Base-by-base conservation (phyloP, 352 stramenopile genomes). In the Phytophthora rubi region DNA sequence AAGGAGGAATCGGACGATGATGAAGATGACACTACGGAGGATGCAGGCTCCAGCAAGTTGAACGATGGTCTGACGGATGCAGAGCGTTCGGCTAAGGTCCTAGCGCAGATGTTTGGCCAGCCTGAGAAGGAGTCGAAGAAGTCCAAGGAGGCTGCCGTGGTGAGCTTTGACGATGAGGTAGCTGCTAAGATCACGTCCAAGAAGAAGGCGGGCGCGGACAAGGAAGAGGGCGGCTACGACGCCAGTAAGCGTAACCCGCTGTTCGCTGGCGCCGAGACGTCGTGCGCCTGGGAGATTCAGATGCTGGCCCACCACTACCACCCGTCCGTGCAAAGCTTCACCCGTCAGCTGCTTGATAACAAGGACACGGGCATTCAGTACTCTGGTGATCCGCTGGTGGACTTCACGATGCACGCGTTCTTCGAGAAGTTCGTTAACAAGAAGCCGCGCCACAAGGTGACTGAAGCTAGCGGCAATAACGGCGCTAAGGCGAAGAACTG, bases 371-470 rank as follows among this genome's bases (percentile, higher is more conserved):
- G 83, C 9, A 98, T 99, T 71, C 67, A 90, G 45, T 99, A 99
- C 83, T 76, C 75, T 26, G 97, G 97, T 39, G 97, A 99, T 79
- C 98, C 97, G 57, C 81, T 99, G 7, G 90, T 96, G 64, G 97
- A 99, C 76, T 99, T 99, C 68, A 94, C 89, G n/a, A 84, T 99
- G 65, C 88, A 92, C 47, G 84, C 94, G 4, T 99, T 99, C 77
- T 95, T 99, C 45, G 97, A 99, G 71, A 98, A 98, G 74, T 99
- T 99, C 81, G 97, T 98, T 30, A 99, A 99, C 83, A 97, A 98
- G 65, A 99, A 99, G 75, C 97, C 98, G 5, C 81, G 82, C 18
- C 80, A 90, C 57, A 88, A 87, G 57, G 60, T 76, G 44, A 16
- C 48, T 6, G 64, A 74, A 9, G 39, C 42, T 2, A 70, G 62